A percentile compares a stretch with the other conserved stretches of the same genome.
Evolutionary conservation across 352 stramenopile genomes (phyloP).

Genomic region (Phytophthora crassamura): DNA sequence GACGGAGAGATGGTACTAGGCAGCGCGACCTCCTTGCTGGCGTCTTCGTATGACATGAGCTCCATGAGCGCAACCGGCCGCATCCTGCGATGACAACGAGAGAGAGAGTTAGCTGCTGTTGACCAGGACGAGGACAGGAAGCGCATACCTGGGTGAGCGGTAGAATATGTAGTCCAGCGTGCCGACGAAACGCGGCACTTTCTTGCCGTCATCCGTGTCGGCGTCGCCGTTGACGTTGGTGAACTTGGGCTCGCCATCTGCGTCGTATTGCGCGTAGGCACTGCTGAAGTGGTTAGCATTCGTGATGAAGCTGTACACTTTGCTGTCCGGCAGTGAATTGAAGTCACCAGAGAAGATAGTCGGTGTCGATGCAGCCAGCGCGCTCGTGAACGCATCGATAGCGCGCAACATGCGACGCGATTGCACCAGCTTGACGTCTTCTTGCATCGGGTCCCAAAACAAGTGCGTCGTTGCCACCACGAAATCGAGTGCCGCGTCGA

Average conservation of each 20-base stretch:
- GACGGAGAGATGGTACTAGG: slow-evolving; percentile 75
- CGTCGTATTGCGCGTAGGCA: slow-evolving; percentile 61
- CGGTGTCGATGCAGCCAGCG: slow-evolving; percentile 23
- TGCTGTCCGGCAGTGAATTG: slow-evolving; percentile 81
- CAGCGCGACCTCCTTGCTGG: slow-evolving; percentile 64
- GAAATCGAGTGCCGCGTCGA: slow-evolving; percentile 47
- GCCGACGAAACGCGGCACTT: slow-evolving; percentile 70
- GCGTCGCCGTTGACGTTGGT: slow-evolving; percentile 78
- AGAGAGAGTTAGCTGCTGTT: slow-evolving; percentile 11
- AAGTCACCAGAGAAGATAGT: slow-evolving; percentile 83
- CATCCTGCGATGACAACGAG: slow-evolving; percentile 27
- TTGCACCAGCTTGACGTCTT: slow-evolving; percentile 88
- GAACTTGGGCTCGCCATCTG: slow-evolving; percentile 62
- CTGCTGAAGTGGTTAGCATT: slow-evolving; percentile 48
- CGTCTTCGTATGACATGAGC: slow-evolving; percentile 70
- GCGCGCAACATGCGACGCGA: slow-evolving; percentile 56
- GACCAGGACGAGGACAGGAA: neutral
- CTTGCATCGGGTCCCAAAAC: slow-evolving; percentile 85
- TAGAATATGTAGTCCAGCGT: slow-evolving; percentile 90
- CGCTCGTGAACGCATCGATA: slow-evolving; percentile 46
- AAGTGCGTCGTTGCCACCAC: slow-evolving; percentile 84
- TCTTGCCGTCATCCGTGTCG: slow-evolving; percentile 34
- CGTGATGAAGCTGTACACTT: slow-evolving; percentile 74
- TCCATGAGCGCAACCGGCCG: slow-evolving; percentile 64
- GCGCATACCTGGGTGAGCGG: slow-evolving; percentile 48